Evolutionary conservation across 352 stramenopile genomes (phyloP).

Genomic region (Elongisporangium undulatum): DNA sequence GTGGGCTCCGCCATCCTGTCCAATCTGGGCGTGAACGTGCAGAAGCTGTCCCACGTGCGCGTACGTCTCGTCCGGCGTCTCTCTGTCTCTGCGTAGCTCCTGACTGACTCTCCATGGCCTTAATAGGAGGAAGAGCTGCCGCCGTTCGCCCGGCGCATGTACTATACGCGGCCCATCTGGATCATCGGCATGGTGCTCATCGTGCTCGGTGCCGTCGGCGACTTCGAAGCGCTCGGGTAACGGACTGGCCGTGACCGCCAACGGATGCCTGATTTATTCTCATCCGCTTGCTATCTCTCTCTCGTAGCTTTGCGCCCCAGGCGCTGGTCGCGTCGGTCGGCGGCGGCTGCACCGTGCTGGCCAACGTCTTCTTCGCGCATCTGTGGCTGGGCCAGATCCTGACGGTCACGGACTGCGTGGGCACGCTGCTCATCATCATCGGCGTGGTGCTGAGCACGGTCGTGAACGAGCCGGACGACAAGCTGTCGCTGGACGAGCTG

Average conservation of each 20-base stretch:
- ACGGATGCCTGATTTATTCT: neutral
- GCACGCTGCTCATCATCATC: slow-evolving; percentile 77
- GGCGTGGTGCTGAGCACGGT: slow-evolving; percentile 80
- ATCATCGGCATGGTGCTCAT: slow-evolving; percentile 79
- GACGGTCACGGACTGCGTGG: slow-evolving; percentile 57
- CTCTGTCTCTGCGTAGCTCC: slow-evolving; percentile 3
- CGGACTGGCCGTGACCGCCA: neutral
- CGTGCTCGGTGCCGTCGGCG: slow-evolving; percentile 71
- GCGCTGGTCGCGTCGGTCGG: slow-evolving; percentile 82
- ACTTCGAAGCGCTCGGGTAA: slow-evolving; percentile 83
- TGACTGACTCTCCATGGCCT: slow-evolving; percentile 6
- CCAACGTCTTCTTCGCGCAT: slow-evolving; percentile 88
- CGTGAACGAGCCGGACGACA: slow-evolving; percentile 74
- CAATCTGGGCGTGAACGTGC: slow-evolving; percentile 83
- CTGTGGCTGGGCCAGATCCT: slow-evolving; percentile 79
- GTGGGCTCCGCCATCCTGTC: slow-evolving; percentile 77
- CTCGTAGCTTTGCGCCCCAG: slow-evolving; percentile 71
- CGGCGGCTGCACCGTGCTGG: slow-evolving; percentile 81
- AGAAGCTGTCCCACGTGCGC: slow-evolving; percentile 82
- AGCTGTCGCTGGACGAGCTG: slow-evolving; percentile 72
- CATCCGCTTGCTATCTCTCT: neutral
- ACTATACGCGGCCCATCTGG: slow-evolving; percentile 84
- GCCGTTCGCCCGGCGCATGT: slow-evolving; percentile 56
- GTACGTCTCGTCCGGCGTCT: slow-evolving; percentile 24
- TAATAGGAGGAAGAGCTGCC: slow-evolving; percentile 61